These are phyloP conservation scores for Fusarium siculi DNA, from an alignment of 2,329 filamentous ascomycete genomes.

Conservation along the genomic window DNA sequence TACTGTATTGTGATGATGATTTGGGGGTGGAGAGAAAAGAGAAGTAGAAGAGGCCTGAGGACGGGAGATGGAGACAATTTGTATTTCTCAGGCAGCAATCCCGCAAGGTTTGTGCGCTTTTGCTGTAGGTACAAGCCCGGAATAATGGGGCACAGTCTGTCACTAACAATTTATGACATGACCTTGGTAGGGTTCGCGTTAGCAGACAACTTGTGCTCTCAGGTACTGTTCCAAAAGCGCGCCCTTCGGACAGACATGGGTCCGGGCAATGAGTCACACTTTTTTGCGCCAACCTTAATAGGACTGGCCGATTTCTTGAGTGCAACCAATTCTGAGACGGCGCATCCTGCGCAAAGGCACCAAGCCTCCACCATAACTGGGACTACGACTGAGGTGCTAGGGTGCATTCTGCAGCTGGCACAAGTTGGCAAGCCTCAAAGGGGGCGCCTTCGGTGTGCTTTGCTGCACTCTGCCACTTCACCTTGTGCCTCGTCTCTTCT, in stretches of 20 bases:
- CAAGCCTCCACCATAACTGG: conserved; percentile 31
- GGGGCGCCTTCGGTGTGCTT: not conserved
- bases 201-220: conserved; percentile 6
- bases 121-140: conserved; percentile 18
- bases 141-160: conserved; percentile 36
- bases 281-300: conserved; percentile 43
- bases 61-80: conserved; percentile 50
- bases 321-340: conserved; percentile 40
- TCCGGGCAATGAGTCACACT: conserved; percentile 51
- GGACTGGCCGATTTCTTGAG: conserved; percentile 43
- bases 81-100: conserved; percentile 61
- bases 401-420: not conserved
- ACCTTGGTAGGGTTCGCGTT: not conserved
- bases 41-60: conserved; percentile 44
- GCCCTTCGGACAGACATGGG: conserved; percentile 45
- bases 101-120: conserved; percentile 34
- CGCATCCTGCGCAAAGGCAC: conserved; percentile 31
- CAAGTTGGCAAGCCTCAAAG: conserved; percentile 1
- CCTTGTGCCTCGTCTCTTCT: not conserved
- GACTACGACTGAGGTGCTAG: not conserved
- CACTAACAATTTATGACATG: conserved; percentile 20
- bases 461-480: not conserved
- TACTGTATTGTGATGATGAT: conserved; percentile 45
- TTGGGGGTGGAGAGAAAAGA: conserved; percentile 51
- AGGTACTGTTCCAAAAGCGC: conserved; percentile 34